Evolutionary conservation across 306 rosid species (phyloP), one percentile per base, ranked within the genome.

Genomic region (Leucaena leucocephala): DNA sequence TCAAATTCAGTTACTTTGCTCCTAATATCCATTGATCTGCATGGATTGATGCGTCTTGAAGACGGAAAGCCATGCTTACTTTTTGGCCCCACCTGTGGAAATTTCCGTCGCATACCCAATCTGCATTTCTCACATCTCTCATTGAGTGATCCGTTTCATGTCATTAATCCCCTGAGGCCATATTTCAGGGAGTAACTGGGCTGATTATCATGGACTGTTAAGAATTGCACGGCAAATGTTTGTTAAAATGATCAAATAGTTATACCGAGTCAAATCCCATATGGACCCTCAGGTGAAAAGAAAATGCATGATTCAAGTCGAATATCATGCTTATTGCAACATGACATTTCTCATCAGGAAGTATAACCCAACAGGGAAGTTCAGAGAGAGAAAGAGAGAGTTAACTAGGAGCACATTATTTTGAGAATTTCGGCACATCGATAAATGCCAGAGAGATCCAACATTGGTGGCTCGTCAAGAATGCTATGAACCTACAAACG

Each of bases 401-500:
- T 0, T 54, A 35, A 66, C 62, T 10, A 45, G 79, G 15, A 69
- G 79, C 82, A 84, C 63, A 86, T 90, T 88, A 77, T 82, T 58
- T 83, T 77, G 77, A 82, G 89, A 85, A 86, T 90, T 81, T 90
- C 34, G 90, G 85, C 71, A 46, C 83, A 86, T 88, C 88, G 89
- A 88, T 72, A 78, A 67, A 82, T 52, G 81, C 86, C 92, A 88
- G 58, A 75, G 49, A 88, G 86, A 80, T 76, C 69, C 80, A 81
- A 83, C 83, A 81, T 67, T 55, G 54, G 55, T 78, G 82, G 81
- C 76, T 88, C 71, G 72, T 82, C 80, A 75, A 82, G 80, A 74
- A 78, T 82, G 84, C 77, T 83, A 81, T 69, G 77, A 76, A 87
- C 83, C 83, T 76, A 82, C 80, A 27, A 90, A 78, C 90, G 82